Evolutionary conservation across 805 yeast species (phyloP).

Genomic region (Ogataea saltuana): DNA sequence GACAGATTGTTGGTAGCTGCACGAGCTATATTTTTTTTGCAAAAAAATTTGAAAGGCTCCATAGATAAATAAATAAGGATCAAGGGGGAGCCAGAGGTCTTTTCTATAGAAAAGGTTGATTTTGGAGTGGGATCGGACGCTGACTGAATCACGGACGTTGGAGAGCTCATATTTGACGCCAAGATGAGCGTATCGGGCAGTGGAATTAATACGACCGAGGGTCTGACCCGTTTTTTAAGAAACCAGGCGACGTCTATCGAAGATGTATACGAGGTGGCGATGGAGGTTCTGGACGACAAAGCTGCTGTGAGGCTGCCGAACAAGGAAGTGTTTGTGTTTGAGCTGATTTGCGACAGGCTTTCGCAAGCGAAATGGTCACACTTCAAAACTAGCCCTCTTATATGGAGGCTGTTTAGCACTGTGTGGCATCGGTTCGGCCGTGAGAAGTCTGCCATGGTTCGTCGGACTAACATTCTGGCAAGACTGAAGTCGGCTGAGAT

Average conservation of each 20-base stretch:
- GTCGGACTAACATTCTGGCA: conserved; percentile 44
- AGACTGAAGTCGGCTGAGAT: conserved; percentile 44
- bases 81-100: background rate
- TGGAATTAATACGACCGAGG: conserved; percentile 41
- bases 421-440: conserved; percentile 28
- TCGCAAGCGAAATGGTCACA: conserved; percentile 44
- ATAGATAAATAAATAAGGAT: background rate
- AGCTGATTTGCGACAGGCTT: conserved; percentile 60
- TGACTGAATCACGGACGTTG: too few relatives aligned
- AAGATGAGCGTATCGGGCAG: conserved; percentile 4
- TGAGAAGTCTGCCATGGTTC: conserved; percentile 24
- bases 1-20: conserved; percentile 4
- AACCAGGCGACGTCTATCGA: conserved; percentile 47
- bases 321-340: conserved; percentile 53
- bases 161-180: background rate
- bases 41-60: background rate
- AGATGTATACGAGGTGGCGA: conserved; percentile 42
- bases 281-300: conserved; percentile 34
- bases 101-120: background rate
- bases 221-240: conserved; percentile 57
- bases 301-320: conserved; percentile 53
- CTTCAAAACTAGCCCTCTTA: conserved; percentile 43
- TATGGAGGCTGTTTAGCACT: conserved; percentile 54
- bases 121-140: background rate
- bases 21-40: too few relatives aligned